phyloP scores from a whole-genome alignment of 495 filamentous ascomycete genomes.

The Mycothermus thermophilus region DNA sequence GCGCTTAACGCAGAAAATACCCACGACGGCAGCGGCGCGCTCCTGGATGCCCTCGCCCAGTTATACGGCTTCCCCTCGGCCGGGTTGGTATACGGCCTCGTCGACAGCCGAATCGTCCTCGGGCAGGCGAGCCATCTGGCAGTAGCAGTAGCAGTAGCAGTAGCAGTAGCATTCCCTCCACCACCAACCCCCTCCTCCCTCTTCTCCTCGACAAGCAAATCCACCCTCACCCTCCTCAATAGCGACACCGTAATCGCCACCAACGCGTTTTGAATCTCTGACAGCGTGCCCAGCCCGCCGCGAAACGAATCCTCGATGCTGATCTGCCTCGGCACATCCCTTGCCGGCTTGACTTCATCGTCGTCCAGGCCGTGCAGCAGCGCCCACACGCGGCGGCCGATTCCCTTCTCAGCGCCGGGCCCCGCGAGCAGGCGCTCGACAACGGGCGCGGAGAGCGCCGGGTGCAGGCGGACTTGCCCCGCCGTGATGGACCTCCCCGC shows the following conservation, averaged over 20 bases:
- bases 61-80: constrained; percentile 13
- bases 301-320: constrained; percentile 84
- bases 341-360: constrained; percentile 53
- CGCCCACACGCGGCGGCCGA: constrained; percentile 48
- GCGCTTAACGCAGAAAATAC: no score
- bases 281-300: constrained; percentile 41
- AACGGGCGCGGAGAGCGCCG: constrained; percentile 42
- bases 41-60: constrained; percentile 52
- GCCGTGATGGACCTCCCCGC: constrained; percentile 43
- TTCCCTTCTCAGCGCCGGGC: constrained; percentile 51
- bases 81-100: constrained; percentile 42
- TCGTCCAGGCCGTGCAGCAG: constrained; percentile 50
- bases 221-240: constrained; percentile 61
- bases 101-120: constrained; percentile 62
- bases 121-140: constrained; percentile 29
- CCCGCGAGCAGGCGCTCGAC: constrained; percentile 54
- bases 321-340: constrained; percentile 70
- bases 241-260: constrained; percentile 50
- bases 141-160: not conserved
- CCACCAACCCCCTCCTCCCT: no score
- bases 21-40: constrained; percentile 53
- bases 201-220: constrained; percentile 44
- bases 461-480: constrained; percentile 45
- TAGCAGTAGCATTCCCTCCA: no score
- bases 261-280: constrained; percentile 49